Evolutionary conservation across 75 land plant genomes (phyloP).

Genomic region (Gnetum montanum): DNA sequence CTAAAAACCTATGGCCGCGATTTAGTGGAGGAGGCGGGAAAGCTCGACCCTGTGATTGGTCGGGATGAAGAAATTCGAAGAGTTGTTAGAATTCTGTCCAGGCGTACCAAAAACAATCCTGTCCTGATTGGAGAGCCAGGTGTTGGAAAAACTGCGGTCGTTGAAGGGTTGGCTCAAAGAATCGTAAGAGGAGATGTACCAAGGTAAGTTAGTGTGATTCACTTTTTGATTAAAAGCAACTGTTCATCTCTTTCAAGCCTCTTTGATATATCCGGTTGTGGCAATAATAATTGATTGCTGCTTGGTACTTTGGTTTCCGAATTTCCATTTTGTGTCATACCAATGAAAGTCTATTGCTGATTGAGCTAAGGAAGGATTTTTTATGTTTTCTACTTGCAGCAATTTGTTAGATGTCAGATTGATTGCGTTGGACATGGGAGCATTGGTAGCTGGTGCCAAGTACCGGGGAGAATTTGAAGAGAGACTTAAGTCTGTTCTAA

Average conservation of each 20-base stretch:
- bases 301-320: too few relatives aligned
- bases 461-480: slow-evolving; percentile 98
- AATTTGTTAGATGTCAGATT: slow-evolving; percentile 79
- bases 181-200: slow-evolving; percentile 94
- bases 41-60: slow-evolving; percentile 97
- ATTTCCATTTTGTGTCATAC: too few relatives aligned
- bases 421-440: slow-evolving; percentile 95
- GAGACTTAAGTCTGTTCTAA: slow-evolving; percentile 77
- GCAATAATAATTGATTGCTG: too few relatives aligned
- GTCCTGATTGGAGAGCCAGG: slow-evolving; percentile 98
- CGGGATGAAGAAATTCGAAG: slow-evolving; percentile 98
- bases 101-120: slow-evolving; percentile 95
- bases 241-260: too few relatives aligned
- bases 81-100: slow-evolving; percentile 81
- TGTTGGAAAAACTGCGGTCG: slow-evolving; percentile 95
- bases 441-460: slow-evolving; percentile 87
- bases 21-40: slow-evolving; percentile 90
- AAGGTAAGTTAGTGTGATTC: slow-evolving; percentile 27
- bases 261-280: too few relatives aligned
- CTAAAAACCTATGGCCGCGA: slow-evolving; percentile 92
- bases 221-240: too few relatives aligned
- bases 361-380: too few relatives aligned
- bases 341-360: too few relatives aligned
- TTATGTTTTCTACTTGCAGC: too few relatives aligned
- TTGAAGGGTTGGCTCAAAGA: slow-evolving; percentile 99